Percentiles rank a stretch among this genome's conserved stretches.
Evolutionary conservation across 73 alveolate genomes (phyloP).

Genomic region (Symbiodinium pilosum): DNA sequence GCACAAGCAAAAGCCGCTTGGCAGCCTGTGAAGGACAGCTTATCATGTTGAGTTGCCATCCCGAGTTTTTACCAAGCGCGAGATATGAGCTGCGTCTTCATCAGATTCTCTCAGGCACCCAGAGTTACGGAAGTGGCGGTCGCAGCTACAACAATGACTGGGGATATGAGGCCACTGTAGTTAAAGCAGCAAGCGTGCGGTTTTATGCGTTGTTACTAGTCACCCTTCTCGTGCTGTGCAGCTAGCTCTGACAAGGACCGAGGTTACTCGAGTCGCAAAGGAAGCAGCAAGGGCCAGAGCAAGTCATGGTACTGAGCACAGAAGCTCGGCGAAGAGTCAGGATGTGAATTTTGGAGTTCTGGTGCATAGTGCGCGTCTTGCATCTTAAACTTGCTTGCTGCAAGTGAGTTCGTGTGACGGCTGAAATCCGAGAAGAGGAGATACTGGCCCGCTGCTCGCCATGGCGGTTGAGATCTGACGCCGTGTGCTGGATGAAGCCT

Average conservation of each 20-base stretch:
- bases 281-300: constrained; percentile 23
- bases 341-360: too few relatives aligned
- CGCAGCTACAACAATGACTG: constrained; percentile 11
- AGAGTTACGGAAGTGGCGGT: constrained; percentile 26
- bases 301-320: constrained; percentile 11
- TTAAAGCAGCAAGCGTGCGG: not conserved
- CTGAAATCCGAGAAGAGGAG: too few relatives aligned
- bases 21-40: not conserved
- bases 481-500: constrained; percentile 12
- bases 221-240: too few relatives aligned
- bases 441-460: not conserved
- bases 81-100: too few relatives aligned
- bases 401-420: too few relatives aligned
- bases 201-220: not conserved
- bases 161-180: not conserved
- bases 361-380: not conserved
- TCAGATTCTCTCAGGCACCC: not conserved
- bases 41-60: too few relatives aligned
- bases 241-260: not conserved
- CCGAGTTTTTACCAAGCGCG: too few relatives aligned
- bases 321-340: not conserved
- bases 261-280: not conserved
- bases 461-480: not conserved
- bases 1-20: not conserved
- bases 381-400: not conserved